These are phyloP conservation scores for Phymatotrichopsis omnivora DNA, from an alignment of 2,329 filamentous ascomycete species.

Conservation along the genomic window DNA sequence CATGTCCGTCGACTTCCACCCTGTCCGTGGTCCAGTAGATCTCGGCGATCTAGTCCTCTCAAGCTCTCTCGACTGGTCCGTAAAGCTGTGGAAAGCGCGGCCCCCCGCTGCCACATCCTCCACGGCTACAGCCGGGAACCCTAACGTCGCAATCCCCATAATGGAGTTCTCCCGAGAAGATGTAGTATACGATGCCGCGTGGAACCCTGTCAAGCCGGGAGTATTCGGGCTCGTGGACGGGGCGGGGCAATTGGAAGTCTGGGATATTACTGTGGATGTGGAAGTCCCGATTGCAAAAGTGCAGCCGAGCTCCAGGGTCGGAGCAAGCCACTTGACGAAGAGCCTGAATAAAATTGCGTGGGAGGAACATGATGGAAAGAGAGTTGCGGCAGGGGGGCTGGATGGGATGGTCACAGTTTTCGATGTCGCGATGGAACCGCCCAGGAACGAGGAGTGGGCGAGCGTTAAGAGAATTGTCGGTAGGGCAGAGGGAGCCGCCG, in stretches of 20 bases:
- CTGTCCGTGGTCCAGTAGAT: slow-evolving; percentile 81
- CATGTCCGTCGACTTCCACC: slow-evolving; percentile 94
- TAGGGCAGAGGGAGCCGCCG: slow-evolving; percentile 51
- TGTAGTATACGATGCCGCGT: slow-evolving; percentile 89
- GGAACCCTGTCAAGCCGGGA: slow-evolving; percentile 88
- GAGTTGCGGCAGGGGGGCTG: slow-evolving; percentile 80
- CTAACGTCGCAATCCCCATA: slow-evolving; percentile 53
- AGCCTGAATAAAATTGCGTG: slow-evolving; percentile 91
- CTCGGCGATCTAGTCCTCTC: slow-evolving; percentile 87
- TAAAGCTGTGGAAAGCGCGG: slow-evolving; percentile 92
- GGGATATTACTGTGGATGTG: slow-evolving; percentile 85
- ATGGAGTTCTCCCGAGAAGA: slow-evolving; percentile 91
- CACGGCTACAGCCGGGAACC: slow-evolving; percentile 37
- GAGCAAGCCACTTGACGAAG: slow-evolving; percentile 61
- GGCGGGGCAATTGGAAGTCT: slow-evolving; percentile 81
- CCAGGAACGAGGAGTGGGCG: slow-evolving; percentile 83
- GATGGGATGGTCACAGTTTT: slow-evolving; percentile 87
- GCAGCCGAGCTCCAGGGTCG: slow-evolving; percentile 52
- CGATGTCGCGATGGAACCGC: slow-evolving; percentile 81
- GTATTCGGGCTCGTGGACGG: slow-evolving; percentile 94
- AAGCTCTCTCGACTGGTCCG: slow-evolving; percentile 91
- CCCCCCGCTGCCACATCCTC: slow-evolving; percentile 64
- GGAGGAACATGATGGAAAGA: slow-evolving; percentile 80
- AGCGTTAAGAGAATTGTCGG: slow-evolving; percentile 82
- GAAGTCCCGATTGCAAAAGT: slow-evolving; percentile 83